Conservation (phyloP, 2,329 filamentous ascomycete species). For the Dryadomyces quercivorus region DNA sequence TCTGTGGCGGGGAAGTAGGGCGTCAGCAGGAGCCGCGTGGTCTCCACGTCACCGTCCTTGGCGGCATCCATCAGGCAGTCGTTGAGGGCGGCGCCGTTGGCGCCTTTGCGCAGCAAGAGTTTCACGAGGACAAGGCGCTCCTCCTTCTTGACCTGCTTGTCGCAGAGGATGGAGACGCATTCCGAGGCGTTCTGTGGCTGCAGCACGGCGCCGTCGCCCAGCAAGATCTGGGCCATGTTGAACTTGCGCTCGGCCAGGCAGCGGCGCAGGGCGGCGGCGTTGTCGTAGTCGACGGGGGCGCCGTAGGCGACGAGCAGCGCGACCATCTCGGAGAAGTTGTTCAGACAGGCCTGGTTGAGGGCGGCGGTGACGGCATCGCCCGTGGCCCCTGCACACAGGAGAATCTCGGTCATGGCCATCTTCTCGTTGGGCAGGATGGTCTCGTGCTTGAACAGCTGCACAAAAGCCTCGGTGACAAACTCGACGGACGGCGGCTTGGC, state of each 20-base stretch:
- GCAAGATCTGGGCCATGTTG: conserved; percentile 32
- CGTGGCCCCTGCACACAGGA: conserved; percentile 45
- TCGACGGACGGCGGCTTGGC: conserved; percentile 35
- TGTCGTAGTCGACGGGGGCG: conserved; percentile 41
- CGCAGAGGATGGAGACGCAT: conserved; percentile 35
- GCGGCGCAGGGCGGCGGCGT: conserved; percentile 34
- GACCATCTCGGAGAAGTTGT: conserved; percentile 42
- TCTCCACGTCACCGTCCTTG: conserved; percentile 33
- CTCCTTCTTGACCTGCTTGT: conserved; percentile 35
- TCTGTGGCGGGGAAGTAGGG: conserved; percentile 26
- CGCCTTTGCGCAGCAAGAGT: conserved; percentile 37
- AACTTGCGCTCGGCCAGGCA: conserved; percentile 34
- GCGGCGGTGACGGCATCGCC: conserved; percentile 37
- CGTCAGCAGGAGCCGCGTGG: conserved; percentile 35
- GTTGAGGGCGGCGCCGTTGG: conserved; percentile 31
- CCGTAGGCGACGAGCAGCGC: conserved; percentile 39
- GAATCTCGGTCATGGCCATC: conserved; percentile 37
- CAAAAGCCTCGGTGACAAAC: conserved; percentile 38
- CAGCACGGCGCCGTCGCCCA: conserved; percentile 30
- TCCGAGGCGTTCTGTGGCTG: conserved; percentile 34
- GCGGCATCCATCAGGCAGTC: conserved; percentile 39
- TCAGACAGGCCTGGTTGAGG: conserved; percentile 34
- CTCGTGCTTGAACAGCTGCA: conserved; percentile 30
- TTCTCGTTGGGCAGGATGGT: conserved; percentile 36
- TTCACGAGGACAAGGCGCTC: conserved; percentile 31